Evolutionary conservation across 345 rosid species (phyloP).

Genomic region (Moricandia arvensis): DNA sequence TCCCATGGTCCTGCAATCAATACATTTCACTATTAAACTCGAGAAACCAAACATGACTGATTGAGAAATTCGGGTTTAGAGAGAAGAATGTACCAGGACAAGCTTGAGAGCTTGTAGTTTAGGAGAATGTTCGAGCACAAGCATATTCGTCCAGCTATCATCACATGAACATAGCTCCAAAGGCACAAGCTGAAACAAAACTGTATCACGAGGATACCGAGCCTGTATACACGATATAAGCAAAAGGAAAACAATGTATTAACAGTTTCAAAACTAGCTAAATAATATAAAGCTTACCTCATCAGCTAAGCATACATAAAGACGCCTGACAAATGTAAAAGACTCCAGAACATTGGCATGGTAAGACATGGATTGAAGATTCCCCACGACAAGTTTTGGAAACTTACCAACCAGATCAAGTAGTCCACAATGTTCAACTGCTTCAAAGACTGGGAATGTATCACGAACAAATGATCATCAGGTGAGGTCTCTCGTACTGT

Average conservation of each 20-base stretch:
- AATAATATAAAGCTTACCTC: background rate
- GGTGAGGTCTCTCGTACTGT: background rate
- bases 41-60: too few species aligned
- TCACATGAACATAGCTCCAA: background rate
- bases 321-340: background rate
- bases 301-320: background rate
- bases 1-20: background rate
- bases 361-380: background rate
- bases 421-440: background rate
- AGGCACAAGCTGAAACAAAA: background rate
- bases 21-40: too few species aligned
- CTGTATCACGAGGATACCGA: background rate
- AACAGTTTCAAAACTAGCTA: background rate
- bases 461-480: background rate
- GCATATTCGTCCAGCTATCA: background rate
- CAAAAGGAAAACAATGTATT: background rate
- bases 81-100: background rate
- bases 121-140: background rate
- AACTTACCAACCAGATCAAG: background rate
- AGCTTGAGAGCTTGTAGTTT: background rate
- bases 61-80: too few species aligned
- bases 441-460: background rate
- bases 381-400: background rate
- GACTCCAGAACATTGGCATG: background rate
- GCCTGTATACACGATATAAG: background rate